These are phyloP conservation scores for Exophiala alcalophila DNA, from an alignment of 2,329 filamentous ascomycete genomes.

Conservation along the genomic window DNA sequence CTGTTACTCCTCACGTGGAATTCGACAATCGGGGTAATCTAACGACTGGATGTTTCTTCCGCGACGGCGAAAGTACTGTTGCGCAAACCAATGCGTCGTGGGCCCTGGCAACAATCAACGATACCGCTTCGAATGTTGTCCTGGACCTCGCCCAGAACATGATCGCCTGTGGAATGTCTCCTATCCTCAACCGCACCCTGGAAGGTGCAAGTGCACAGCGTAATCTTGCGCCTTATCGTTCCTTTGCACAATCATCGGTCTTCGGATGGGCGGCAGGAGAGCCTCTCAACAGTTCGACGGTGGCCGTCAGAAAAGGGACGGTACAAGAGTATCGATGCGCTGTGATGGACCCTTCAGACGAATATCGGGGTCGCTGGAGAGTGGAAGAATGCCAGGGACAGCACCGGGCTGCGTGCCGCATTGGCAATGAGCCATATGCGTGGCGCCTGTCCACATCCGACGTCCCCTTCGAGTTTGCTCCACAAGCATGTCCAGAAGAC, in stretches of 20 bases:
- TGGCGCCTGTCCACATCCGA: constrained; percentile 53
- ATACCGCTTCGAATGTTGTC: constrained; percentile 30
- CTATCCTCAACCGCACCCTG: constrained; percentile 57
- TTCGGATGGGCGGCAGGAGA: constrained; percentile 62
- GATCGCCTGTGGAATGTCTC: constrained; percentile 59
- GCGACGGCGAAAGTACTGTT: constrained; percentile 41
- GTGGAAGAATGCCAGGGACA: constrained; percentile 54
- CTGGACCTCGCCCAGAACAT: constrained; percentile 39
- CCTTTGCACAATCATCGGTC: constrained; percentile 52
- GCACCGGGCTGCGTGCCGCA: constrained; percentile 57
- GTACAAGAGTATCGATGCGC: constrained; percentile 53
- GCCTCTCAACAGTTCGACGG: constrained; percentile 48
- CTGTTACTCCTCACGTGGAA: constrained; percentile 1
- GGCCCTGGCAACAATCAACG: constrained; percentile 39
- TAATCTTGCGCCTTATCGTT: constrained; percentile 42
- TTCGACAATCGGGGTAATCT: constrained; percentile 42
- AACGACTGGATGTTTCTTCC: constrained; percentile 55
- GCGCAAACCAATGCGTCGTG: constrained; percentile 53
- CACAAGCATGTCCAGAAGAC: constrained; percentile 48
- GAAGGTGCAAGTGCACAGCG: constrained; percentile 36
- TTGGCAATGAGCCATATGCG: constrained; percentile 52
- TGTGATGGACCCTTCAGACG: constrained; percentile 46
- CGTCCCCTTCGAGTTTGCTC: constrained; percentile 45
- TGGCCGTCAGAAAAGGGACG: constrained; percentile 28
- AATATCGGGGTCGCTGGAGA: constrained; percentile 54